Base-by-base conservation (phyloP, 139 green algal species). In the Chlamydomonas applanata region DNA sequence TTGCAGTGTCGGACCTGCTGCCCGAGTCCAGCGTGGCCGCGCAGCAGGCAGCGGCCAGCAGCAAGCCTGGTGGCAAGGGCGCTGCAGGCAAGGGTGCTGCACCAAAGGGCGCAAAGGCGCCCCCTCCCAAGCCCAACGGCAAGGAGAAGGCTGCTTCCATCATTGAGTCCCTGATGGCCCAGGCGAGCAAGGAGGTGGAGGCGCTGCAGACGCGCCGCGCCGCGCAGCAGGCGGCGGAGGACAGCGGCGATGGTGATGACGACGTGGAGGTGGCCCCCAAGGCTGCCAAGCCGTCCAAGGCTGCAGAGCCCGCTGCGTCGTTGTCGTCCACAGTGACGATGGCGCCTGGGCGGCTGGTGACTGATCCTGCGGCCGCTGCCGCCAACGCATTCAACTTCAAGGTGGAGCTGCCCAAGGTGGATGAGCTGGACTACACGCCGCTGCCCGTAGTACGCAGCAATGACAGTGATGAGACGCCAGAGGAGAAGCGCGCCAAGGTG, bases 1-100 rank as follows among this genome's bases (percentile, higher is more conserved):
- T 79, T 60, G 17, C 79, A 0, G 80, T 90, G 5, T 83, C 76
- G 5, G 85, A 88, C 67, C 75, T 90, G 52, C 79, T 90, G 69
- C 85, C 85, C 0, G 65, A 76, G 1, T 79, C 63, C 24, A 70
- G 71, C 65, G 30, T 49, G 46, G 20, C 61, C 46, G 72, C 72
- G 54, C n/a, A 60, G 22, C 53, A 74, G 29, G 22, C 57, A 44
- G 54, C 36, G 30, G 46, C 36, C 59, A 60, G 44, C 73, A 67
- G 30, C 45, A 34, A 49, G 53, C 33, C 46, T 33, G 33, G 29
- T 19, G n/a, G 29, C 24, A 73, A 82, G 60, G 46, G 32, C 29
- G 54, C 66, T 1, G 60, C 32, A 17, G 16, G 52, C 24, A 52
- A 44, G 34, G 49, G 11, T 7, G 35, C 30, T 34, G 2, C 73